Percentiles rank a stretch among this genome's conserved stretches.
These are phyloP conservation scores for Lodderomyces beijingensis DNA, from an alignment of 1,139 yeast genomes.

Conservation along the genomic window DNA sequence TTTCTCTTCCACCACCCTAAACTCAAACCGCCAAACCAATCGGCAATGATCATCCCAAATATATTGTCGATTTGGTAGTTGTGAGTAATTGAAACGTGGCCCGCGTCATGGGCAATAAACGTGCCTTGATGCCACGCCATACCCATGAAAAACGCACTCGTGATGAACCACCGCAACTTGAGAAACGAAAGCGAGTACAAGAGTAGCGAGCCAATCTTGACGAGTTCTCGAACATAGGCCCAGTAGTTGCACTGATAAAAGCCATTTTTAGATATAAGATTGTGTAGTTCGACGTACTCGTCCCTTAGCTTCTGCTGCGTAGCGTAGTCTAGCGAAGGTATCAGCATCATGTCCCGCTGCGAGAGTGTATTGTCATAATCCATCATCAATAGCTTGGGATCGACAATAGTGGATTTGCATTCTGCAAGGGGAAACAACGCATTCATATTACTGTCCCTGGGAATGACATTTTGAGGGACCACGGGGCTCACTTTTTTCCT, in stretches of 20 bases:
- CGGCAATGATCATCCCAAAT: constrained; percentile 69
- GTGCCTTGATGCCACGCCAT: constrained; percentile 88
- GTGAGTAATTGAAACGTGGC: constrained; percentile 80
- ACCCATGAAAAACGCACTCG: constrained; percentile 67
- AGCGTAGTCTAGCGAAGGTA: constrained; percentile 63
- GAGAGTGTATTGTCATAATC: constrained; percentile 56
- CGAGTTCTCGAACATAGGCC: constrained; percentile 62
- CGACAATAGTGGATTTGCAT: constrained; percentile 29
- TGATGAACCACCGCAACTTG: constrained; percentile 38
- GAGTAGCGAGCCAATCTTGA: constrained; percentile 56
- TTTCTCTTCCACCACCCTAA: constrained; percentile 94
- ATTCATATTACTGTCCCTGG: constrained; percentile 33
- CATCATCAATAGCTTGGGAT: constrained; percentile 52
- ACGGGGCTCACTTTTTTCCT: constrained; percentile 34
- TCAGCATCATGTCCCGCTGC: constrained; percentile 45
- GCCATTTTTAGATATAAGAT: constrained; percentile 51
- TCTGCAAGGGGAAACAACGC: constrained; percentile 29
- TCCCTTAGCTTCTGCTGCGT: constrained; percentile 58
- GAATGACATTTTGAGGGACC: constrained; percentile 46
- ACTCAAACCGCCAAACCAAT: constrained; percentile 82
- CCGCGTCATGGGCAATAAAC: constrained; percentile 87
- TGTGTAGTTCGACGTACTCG: constrained; percentile 60
- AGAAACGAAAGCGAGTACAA: constrained; percentile 48
- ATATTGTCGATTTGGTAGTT: constrained; percentile 73
- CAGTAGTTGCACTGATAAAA: constrained; percentile 70